These are phyloP conservation scores for Dactylellina parvicollis DNA, from an alignment of 2,329 filamentous ascomycete species.

Conservation along the genomic window DNA sequence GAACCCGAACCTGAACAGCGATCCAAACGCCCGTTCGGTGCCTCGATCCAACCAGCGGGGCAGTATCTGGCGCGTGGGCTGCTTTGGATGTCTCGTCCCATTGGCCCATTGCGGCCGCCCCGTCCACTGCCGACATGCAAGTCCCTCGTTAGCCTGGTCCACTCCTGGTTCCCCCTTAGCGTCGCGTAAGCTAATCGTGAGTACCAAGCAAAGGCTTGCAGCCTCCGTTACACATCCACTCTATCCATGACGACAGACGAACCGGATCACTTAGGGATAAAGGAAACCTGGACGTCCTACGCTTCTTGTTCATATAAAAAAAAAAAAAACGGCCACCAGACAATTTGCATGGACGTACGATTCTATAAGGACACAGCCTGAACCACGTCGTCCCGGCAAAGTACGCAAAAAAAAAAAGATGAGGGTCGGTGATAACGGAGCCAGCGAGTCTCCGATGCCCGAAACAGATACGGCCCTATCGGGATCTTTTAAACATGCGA, in stretches of 20 bases:
- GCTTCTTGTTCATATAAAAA: constrained; percentile 1
- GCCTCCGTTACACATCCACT: constrained; percentile 38
- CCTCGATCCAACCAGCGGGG: constrained; percentile 34
- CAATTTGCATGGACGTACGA: too few species aligned
- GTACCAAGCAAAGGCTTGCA: background rate
- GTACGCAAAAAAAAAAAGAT: too few species aligned
- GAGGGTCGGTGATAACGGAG: too few species aligned
- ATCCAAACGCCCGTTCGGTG: constrained; percentile 32
- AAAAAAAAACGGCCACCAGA: too few species aligned
- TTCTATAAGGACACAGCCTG: too few species aligned
- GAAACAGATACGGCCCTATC: too few species aligned
- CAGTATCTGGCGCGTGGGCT: constrained; percentile 26
- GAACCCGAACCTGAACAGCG: background rate
- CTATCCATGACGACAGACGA: constrained; percentile 28
- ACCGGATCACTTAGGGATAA: background rate
- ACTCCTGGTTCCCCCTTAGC: constrained; percentile 33
- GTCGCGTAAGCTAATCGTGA: constrained; percentile 23
- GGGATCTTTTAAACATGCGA: too few species aligned
- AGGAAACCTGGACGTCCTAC: background rate
- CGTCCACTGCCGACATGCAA: background rate
- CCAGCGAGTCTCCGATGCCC: too few species aligned
- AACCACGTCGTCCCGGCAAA: too few species aligned
- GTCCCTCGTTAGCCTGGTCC: background rate
- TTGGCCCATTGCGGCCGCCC: constrained; percentile 24
- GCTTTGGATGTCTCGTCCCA: constrained; percentile 8